These are phyloP conservation scores for Phytopythium sindhum DNA, from an alignment of 352 stramenopile genomes.

Conservation along the genomic window DNA sequence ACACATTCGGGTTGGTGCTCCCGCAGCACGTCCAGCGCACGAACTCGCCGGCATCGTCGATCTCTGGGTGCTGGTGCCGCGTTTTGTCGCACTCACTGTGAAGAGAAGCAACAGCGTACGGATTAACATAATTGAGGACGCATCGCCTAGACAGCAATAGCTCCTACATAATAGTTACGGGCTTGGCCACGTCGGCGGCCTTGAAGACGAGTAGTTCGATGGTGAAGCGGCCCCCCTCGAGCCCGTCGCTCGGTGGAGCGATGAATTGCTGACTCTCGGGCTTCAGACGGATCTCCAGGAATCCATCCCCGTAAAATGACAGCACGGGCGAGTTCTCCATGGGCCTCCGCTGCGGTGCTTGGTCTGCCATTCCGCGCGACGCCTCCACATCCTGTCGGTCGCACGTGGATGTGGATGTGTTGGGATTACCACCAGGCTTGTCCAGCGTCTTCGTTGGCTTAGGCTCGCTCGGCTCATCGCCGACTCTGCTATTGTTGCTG, in stretches of 20 bases:
- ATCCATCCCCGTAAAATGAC: slow-evolving; percentile 50
- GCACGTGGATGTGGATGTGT: too few species aligned
- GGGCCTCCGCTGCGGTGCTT: background rate
- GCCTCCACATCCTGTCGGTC: background rate
- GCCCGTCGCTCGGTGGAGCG: background rate
- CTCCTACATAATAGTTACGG: slow-evolving; percentile 23
- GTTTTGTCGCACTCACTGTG: slow-evolving; percentile 29
- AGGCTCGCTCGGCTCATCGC: background rate
- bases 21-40: slow-evolving; percentile 62
- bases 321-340: slow-evolving; percentile 14
- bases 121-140: background rate
- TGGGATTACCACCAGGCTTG: background rate
- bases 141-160: too few species aligned
- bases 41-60: slow-evolving; percentile 58
- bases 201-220: slow-evolving; percentile 46
- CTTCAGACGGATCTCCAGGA: slow-evolving; percentile 31
- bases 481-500: background rate
- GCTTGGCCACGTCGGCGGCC: slow-evolving; percentile 32
- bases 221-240: slow-evolving; percentile 22
- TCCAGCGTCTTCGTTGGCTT: background rate
- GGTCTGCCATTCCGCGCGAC: background rate
- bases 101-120: background rate
- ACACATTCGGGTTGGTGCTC: slow-evolving; percentile 46
- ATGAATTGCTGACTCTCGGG: background rate
- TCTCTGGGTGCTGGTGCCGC: slow-evolving; percentile 47